Conservation (phyloP, 1,284 basidiomycete species). For the Gomphus bonarii region DNA sequence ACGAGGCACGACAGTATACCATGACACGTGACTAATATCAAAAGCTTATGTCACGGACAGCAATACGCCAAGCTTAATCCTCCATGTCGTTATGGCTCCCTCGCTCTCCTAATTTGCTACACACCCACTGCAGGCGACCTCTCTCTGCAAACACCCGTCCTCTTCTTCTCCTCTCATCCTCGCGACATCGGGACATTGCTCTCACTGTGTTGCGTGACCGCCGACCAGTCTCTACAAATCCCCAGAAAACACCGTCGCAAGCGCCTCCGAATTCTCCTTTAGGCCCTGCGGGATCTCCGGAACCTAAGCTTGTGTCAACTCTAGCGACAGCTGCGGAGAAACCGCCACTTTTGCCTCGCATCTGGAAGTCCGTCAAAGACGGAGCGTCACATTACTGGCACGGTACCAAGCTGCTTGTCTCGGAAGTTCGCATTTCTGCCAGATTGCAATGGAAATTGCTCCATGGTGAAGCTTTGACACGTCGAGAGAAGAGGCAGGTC, state of each 20-base stretch:
- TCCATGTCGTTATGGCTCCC: conserved; percentile 8
- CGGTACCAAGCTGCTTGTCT: conserved; percentile 88
- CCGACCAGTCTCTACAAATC: background rate
- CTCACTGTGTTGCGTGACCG: background rate
- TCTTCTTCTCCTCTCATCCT: background rate
- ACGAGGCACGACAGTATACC: background rate
- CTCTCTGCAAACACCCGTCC: background rate
- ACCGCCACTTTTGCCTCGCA: conserved; percentile 44
- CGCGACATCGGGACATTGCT: background rate
- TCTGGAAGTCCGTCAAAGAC: conserved; percentile 92
- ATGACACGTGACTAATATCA: too few relatives aligned
- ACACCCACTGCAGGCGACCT: background rate
- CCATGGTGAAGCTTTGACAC: conserved; percentile 84
- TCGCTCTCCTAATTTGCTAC: background rate
- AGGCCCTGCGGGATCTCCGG: background rate
- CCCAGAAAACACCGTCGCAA: background rate
- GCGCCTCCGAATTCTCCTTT: background rate
- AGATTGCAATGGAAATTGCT: conserved; percentile 89
- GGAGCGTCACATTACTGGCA: conserved; percentile 98
- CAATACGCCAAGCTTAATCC: background rate
- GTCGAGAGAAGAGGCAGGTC: conserved; percentile 90
- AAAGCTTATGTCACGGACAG: background rate
- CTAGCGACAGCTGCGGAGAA: conserved; percentile 22
- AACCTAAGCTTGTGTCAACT: conserved; percentile 6
- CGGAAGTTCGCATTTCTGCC: conserved; percentile 86